A percentile compares a stretch with the other conserved stretches of the same genome.
Evolutionary conservation across 306 rosid genomes (phyloP).

Genomic region (Cajanus cajan): DNA sequence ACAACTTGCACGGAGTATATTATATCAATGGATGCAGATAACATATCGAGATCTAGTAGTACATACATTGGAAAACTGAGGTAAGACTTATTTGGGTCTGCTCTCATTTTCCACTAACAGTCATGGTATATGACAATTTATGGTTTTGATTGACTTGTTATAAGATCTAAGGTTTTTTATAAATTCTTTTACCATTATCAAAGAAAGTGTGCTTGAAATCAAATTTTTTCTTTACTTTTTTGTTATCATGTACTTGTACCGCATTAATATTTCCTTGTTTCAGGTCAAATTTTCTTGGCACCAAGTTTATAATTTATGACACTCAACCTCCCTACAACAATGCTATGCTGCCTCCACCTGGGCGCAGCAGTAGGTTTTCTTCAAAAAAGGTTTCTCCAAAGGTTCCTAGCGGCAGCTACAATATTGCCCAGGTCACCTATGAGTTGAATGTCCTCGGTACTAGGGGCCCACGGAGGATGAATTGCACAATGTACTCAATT

Average conservation of each 20-base stretch:
- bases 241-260: background rate
- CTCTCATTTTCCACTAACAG: background rate
- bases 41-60: conserved; percentile 86
- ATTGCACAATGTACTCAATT: conserved; percentile 81
- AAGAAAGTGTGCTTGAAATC: background rate
- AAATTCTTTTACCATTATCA: background rate
- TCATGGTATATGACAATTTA: background rate
- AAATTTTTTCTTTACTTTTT: background rate
- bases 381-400: conserved; percentile 93
- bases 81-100: conserved; percentile 35
- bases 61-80: conserved; percentile 92
- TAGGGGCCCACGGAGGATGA: conserved; percentile 94
- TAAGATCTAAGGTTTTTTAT: background rate
- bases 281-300: conserved; percentile 98
- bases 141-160: background rate
- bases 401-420: conserved; percentile 91
- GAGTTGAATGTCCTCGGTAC: conserved; percentile 95
- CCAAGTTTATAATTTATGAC: conserved; percentile 90
- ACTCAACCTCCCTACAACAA: conserved; percentile 83
- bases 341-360: conserved; percentile 70
- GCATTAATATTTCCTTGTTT: conserved; percentile 5
- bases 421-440: conserved; percentile 80
- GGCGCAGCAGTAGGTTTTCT: conserved; percentile 81
- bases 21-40: conserved; percentile 87
- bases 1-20: conserved; percentile 92